Evolutionary conservation across 108 stramenopile genomes (phyloP), one percentile per base, ranked within the genome.

Genomic region (Nitzschia sp.): DNA sequence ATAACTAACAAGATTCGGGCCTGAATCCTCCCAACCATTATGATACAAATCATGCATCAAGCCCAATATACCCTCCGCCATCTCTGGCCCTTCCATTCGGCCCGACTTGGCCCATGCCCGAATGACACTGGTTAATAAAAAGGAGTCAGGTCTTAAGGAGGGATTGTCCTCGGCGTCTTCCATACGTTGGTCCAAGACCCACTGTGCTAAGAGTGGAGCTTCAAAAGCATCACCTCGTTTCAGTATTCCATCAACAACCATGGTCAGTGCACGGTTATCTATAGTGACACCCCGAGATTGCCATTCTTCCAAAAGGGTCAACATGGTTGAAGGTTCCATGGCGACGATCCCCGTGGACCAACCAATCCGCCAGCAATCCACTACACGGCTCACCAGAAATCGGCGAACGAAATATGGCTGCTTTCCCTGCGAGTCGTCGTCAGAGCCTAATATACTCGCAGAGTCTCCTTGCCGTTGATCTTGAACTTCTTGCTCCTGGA

Each of bases 41-140:
- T 70, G 69, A 36, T 80, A 74, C 32, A 76, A 46, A 35, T 81
- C 66, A 33, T 80, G 66, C 80, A 90, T 84, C 71, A 69, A 58
- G 8, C 69, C 45, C 30, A 90, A 58, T 1, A 90, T 29, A 13
- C 76, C 74, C 5, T 71, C 65, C 15, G 85, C 89, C 48, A 69
- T 78, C 53, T 80, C 75, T 8, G 82, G 80, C 1, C 81, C 86
- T 55, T 76, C 69, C 26, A 70, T 15, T 25, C 59, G 47, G 13
- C 80, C 77, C 56, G 81, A 80, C 66, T 84, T 85, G 11, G 85
- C 84, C 85, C 86, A 90, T 17, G 83, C 83, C 33, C 77, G 73
- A 44, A 90, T 73, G 0, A 90, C 84, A 35, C 69, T 76, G 9
- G 86, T 85, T 66, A 82, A 78, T 61, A 81, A 73, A 19, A 80